A percentile compares a stretch with the other conserved stretches of the same genome.
These are phyloP conservation scores for Diaporthe vaccinii DNA, from an alignment of 2,329 filamentous ascomycete genomes.

Conservation along the genomic window DNA sequence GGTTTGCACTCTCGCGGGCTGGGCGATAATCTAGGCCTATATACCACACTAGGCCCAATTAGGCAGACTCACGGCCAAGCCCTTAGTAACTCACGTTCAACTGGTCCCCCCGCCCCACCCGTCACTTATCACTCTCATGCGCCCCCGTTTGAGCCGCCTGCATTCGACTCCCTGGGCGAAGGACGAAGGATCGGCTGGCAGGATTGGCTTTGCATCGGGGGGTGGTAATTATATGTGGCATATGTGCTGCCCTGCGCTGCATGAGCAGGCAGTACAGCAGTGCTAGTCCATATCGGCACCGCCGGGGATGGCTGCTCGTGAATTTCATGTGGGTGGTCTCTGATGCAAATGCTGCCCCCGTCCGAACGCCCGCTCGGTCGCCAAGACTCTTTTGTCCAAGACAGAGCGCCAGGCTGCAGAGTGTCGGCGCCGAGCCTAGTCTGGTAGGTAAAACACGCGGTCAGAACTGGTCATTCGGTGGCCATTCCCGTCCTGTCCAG, in stretches of 20 bases:
- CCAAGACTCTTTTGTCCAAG: not conserved
- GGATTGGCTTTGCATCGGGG: not conserved
- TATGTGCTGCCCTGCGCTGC: not conserved
- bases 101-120: not conserved
- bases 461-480: not conserved
- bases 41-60: too few relatives aligned
- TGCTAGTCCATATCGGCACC: not conserved
- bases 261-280: not conserved
- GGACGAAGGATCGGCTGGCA: not conserved
- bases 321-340: not conserved
- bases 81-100: too few relatives aligned
- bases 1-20: too few relatives aligned
- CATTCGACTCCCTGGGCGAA: not conserved
- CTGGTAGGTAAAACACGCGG: not conserved
- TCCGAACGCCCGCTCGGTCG: constrained; percentile 24
- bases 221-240: not conserved
- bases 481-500: not conserved
- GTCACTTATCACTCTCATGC: not conserved
- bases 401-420: not conserved
- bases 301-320: not conserved
- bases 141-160: not conserved
- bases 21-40: too few relatives aligned
- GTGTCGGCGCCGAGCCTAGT: constrained; percentile 14
- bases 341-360: not conserved
- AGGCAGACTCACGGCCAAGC: too few relatives aligned